Conservation (phyloP, 257 asterid genomes). For the Solanum boliviense region DNA sequence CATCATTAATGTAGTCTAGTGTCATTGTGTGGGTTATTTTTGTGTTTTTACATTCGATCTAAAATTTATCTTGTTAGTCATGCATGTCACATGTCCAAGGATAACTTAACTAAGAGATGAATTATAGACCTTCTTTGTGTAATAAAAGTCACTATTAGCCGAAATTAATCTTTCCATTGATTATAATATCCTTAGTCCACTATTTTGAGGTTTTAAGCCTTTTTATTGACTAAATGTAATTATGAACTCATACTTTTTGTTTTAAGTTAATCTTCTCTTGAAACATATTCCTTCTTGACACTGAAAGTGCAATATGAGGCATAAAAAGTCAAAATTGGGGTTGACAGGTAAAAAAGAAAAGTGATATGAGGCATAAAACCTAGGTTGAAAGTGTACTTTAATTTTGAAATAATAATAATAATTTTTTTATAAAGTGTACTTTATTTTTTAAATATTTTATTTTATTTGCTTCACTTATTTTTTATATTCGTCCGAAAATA, state of each 20-base stretch:
- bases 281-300: background rate
- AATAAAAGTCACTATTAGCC: background rate
- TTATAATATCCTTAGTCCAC: background rate
- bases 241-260: background rate
- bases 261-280: background rate
- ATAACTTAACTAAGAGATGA: background rate
- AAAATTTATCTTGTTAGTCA: background rate
- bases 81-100: background rate
- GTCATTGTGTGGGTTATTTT: no score
- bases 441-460: no score
- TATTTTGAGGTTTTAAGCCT: background rate
- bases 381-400: no score
- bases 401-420: no score
- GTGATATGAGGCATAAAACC: background rate
- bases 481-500: no score
- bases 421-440: no score
- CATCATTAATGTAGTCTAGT: no score
- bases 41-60: background rate
- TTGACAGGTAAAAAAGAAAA: no score
- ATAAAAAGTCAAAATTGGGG: background rate
- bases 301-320: background rate
- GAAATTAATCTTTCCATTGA: no score
- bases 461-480: no score
- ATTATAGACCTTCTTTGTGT: background rate
- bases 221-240: background rate